Evolutionary conservation across 2,329 filamentous ascomycete species (phyloP).

Genomic region (Colletotrichum tropicale): DNA sequence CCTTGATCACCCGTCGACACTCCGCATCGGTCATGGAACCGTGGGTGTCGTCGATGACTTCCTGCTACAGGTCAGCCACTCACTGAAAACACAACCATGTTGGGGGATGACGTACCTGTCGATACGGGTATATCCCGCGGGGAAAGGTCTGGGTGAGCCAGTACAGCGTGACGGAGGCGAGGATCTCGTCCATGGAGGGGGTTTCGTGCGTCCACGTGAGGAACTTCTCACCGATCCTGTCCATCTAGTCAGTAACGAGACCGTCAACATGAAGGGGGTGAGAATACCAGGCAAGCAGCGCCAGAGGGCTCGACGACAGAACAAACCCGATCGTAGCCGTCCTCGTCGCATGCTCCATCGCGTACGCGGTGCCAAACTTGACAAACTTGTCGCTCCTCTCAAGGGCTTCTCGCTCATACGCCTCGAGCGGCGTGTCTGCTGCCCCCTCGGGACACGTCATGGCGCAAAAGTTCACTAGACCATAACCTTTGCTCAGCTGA

Average conservation of each 20-base stretch:
- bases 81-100: fast-evolving
- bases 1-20: background rate
- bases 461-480: background rate
- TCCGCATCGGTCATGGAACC: background rate
- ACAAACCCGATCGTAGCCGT: background rate
- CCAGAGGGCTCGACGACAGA: background rate
- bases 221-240: background rate
- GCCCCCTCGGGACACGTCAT: background rate
- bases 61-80: background rate
- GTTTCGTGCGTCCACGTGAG: background rate
- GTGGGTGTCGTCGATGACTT: background rate
- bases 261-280: background rate
- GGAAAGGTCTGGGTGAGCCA: background rate
- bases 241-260: fast-evolving
- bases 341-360: background rate
- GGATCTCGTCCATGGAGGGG: background rate
- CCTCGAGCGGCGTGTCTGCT: background rate
- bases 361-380: background rate
- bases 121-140: background rate
- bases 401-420: background rate
- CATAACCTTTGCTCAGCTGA: no score
- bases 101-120: background rate
- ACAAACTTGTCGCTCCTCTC: background rate
- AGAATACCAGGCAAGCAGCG: background rate
- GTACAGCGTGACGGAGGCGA: background rate